Evolutionary conservation across 1,284 basidiomycete genomes (phyloP), one percentile per base, ranked within the genome.

Genomic region (Cutaneotrichosporon spelunceum): DNA sequence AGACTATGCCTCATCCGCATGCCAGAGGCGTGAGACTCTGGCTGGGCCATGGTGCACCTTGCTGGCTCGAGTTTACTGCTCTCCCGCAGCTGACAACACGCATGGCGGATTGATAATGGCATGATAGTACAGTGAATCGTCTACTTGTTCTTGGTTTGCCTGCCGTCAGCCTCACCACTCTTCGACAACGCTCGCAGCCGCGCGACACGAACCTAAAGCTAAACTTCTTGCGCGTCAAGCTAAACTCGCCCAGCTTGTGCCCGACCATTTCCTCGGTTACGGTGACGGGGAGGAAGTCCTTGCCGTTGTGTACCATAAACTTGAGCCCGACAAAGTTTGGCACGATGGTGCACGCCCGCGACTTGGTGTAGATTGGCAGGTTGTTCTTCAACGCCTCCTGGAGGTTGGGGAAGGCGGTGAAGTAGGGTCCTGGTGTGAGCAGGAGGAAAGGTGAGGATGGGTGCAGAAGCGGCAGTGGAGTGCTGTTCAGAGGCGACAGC

Each of bases 261-360:
- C 95, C 95, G 2, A 99, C 92, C 94, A 98, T 98, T 76, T 98
- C 94, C 78, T 95, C 92, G 14, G 91, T 93, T 62, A 99, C 84
- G 36, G 84, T 81, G 36, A 99, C 87, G 0, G 93, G 93, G 14
- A 88, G 69, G 76, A 94, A 96, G 68, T 91, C 86, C 79, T 90
- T 93, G 50, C 95, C 95, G 70, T 97, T 98, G 80, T 98, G 93
- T 0, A 99, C 91, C 76, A 91, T 81, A 77, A 96, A 96, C 60
- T 87, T 87, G 50, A 93, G 82, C 6, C 93, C 93, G 54, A 96
- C 90, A 71, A 94, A 96, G 71, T 91, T 93, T 1, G 95, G 95
- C 10, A 99, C 82, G 73, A 99, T 90, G 7, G 94, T 97, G 73
- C 93, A 97, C 47, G 90, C 83, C 61, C 95, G 83, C 8, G 92